Evolutionary conservation across 2,329 filamentous ascomycete genomes (phyloP).

Genomic region (Penicillium sp.): DNA sequence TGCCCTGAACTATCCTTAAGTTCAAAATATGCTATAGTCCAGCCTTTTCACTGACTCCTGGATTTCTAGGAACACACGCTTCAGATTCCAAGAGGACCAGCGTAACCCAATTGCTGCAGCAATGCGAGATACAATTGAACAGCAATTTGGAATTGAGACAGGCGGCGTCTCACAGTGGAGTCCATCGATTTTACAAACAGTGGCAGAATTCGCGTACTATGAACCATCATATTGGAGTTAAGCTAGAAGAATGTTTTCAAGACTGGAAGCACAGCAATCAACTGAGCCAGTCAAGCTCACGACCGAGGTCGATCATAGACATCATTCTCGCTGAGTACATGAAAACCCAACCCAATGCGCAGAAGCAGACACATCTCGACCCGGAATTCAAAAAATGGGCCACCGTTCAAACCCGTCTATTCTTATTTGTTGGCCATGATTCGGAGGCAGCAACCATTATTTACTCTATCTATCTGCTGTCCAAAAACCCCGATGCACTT

Average conservation of each 20-base stretch:
- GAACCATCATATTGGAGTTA: neutral
- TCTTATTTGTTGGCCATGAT: neutral
- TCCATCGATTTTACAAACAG: neutral
- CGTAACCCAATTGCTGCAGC: too few relatives aligned
- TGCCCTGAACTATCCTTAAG: too few relatives aligned
- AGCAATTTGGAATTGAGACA: neutral
- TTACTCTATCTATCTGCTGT: neutral
- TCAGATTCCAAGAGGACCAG: too few relatives aligned
- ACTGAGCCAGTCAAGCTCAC: conserved; percentile 1
- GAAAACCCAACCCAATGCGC: neutral
- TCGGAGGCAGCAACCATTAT: neutral
- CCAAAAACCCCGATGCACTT: neutral
- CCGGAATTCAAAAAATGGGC: neutral
- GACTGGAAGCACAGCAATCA: neutral
- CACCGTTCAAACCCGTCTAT: neutral
- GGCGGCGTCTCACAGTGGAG: neutral
- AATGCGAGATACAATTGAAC: too few relatives aligned
- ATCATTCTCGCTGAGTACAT: neutral
- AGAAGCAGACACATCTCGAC: neutral
- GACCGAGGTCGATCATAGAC: neutral
- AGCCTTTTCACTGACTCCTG: too few relatives aligned
- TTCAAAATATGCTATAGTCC: too few relatives aligned
- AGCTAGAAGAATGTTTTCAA: neutral
- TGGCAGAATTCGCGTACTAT: neutral
- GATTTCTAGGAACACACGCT: neutral